Evolutionary conservation across 768 basidiomycete species (phyloP).

Genomic region (Boletus speciosus): DNA sequence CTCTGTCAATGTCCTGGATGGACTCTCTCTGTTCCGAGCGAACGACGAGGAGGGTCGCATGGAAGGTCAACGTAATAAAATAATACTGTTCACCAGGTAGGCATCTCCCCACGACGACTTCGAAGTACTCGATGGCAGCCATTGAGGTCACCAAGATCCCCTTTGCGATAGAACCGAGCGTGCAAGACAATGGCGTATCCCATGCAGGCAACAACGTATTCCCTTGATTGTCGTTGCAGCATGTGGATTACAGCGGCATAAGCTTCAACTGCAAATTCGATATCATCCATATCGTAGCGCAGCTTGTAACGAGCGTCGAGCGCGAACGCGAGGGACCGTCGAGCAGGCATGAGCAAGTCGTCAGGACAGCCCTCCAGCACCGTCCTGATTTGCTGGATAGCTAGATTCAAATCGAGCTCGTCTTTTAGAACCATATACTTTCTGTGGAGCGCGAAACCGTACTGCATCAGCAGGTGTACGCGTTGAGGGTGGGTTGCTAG

Average conservation of each 20-base stretch:
- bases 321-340: slow-evolving; percentile 3
- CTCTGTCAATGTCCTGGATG: slow-evolving; percentile 15
- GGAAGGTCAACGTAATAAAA: not conserved
- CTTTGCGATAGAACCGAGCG: slow-evolving; percentile 8
- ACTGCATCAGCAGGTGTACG: slow-evolving; percentile 10
- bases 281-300: slow-evolving; percentile 12
- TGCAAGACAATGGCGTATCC: slow-evolving; percentile 6
- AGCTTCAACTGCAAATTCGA: slow-evolving; percentile 9
- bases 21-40: slow-evolving; percentile 11
- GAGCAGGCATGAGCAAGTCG: slow-evolving; percentile 1
- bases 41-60: slow-evolving; percentile 13
- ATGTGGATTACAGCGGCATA: slow-evolving; percentile 9
- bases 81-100: slow-evolving; percentile 6
- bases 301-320: slow-evolving; percentile 10
- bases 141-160: slow-evolving; percentile 10
- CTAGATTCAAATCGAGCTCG: slow-evolving; percentile 19
- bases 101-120: slow-evolving; percentile 2
- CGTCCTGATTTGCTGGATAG: slow-evolving; percentile 8
- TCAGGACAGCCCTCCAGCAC: slow-evolving; percentile 5
- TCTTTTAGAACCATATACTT: slow-evolving; percentile 12
- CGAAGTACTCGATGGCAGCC: slow-evolving; percentile 8
- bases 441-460: slow-evolving; percentile 15
- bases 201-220: slow-evolving; percentile 3
- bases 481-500: slow-evolving; percentile 12
- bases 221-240: not conserved